Evolutionary conservation across 345 rosid species (phyloP), one percentile per base, ranked within the genome.

Genomic region (Pistacia atlantica): DNA sequence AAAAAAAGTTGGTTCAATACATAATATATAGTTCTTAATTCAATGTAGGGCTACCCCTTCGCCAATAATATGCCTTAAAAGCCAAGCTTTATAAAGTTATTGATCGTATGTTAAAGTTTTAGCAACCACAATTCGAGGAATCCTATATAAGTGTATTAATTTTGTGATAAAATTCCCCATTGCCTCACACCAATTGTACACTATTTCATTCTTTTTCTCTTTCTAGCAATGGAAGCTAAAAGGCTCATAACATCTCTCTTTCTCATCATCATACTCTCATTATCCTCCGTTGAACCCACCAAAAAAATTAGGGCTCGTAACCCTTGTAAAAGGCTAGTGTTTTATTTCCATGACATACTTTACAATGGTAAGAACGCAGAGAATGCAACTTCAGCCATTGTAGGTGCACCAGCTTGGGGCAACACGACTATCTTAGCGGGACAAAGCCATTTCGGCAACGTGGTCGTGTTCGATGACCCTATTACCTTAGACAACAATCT

Each of bases 391-490:
- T 73, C 89, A 3, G 83, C 88, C 11, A 83, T 86, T 16, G 85
- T 82, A 3, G 89, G 79, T 0, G 85, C 87, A 2, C 90, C 91
- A 0, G 74, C 66, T 3, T 79, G 91, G 20, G 75, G 65, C 3
- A 88, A 85, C 83, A 31, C 16, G 67, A 87, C 89, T 66, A 74
- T 72, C 18, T 65, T 83, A 35, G 87, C 83, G 0, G 73, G 76
- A 7, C 76, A 77, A 52, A 55, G 10, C 80, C 87, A 81, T 69
- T 84, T 88, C 18, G 92, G 92, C 1, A 74, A 87, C 66, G 54
- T 88, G 14, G 87, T 66, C 0, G 87, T 82, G 10, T 88, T 90
- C 8, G 84, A 90, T 60, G 88, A 88, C 33, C 92, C 90, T 9
- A 80, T 88, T 6, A 87, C 90, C 10, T 58, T 86, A 0, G 94